Base-by-base conservation (phyloP, 345 rosid species). In the Punica granatum region DNA sequence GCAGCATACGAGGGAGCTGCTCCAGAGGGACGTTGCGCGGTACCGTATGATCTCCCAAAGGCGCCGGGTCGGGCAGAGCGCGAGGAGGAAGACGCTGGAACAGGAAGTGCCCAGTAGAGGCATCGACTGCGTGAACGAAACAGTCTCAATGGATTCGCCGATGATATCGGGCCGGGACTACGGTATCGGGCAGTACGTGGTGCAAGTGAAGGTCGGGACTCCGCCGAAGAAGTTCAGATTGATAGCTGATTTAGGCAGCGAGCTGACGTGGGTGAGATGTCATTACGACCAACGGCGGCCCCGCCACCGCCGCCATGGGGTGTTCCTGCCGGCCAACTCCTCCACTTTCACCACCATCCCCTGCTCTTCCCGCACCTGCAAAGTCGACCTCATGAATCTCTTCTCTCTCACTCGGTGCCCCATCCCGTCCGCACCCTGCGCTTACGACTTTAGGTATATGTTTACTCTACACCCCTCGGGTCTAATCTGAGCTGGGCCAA, bases 231-330 rank as follows among this genome's bases (percentile, higher is more conserved):
- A 64, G 77, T 75, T 86, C 33, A 42, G 74, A 21, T 68, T 88
- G 73, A 80, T 86, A 56, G 89, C 79, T 6, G 94, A 86, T 63
- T 78, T 86, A 0, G 83, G 86, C 5, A 82, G 88, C 49, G 87
- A 81, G 46, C 72, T 88, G 37, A 84, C 89, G 9, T 86, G 94
- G 90, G 72, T 84, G 59, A 81, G 69, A 10, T 86, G 91, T 26
- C 67, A 66, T 35, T 79, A 74, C 44, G 69, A 69, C 3, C 61
- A 66, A 76, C 49, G 67, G n/a, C 3, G 66, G 43, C 66, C 30
- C 3, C 37, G 66, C 33, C 49, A 60, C 62, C 64, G 64, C 0
- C n/a, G 68, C 11, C 75, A 72, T 30, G 65, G 76, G 19, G 76
- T 81, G 41, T 84, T 88, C n/a, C 35, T 33, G 23, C 81, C 85